phyloP scores from a whole-genome alignment of 305 asterid genomes.

The Fraxinus albicans region DNA sequence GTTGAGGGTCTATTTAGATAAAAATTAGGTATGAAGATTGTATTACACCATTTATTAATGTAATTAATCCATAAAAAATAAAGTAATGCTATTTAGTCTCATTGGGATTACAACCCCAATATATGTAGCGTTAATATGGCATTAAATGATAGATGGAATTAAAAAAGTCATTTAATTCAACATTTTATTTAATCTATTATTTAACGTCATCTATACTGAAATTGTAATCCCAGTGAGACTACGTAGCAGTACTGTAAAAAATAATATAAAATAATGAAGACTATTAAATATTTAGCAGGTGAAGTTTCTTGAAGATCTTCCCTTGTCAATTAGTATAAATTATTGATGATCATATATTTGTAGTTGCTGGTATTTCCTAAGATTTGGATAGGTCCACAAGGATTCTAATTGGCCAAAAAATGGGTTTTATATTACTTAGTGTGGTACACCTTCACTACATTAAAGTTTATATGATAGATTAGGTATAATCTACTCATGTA shows the following conservation, averaged over 20 bases:
- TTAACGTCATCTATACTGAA: too few relatives aligned
- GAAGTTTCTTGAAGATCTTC: constrained; percentile 1
- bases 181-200: too few relatives aligned
- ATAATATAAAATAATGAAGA: neutral
- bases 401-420: constrained; percentile 9
- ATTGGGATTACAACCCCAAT: too few relatives aligned
- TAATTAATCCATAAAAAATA: neutral
- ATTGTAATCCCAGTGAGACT: too few relatives aligned
- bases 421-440: neutral
- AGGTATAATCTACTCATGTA: neutral
- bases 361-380: constrained; percentile 22
- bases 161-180: too few relatives aligned
- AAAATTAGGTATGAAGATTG: neutral
- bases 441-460: neutral
- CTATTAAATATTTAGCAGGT: neutral
- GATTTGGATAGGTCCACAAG: constrained; percentile 23
- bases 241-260: neutral
- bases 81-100: too few relatives aligned
- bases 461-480: neutral
- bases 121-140: too few relatives aligned
- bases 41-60: neutral
- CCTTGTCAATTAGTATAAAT: neutral
- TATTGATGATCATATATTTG: constrained; percentile 7
- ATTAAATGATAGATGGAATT: too few relatives aligned
- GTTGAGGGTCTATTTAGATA: neutral